phyloP scores from a whole-genome alignment of 1,284 basidiomycete genomes.

The Marasmius oreades region DNA sequence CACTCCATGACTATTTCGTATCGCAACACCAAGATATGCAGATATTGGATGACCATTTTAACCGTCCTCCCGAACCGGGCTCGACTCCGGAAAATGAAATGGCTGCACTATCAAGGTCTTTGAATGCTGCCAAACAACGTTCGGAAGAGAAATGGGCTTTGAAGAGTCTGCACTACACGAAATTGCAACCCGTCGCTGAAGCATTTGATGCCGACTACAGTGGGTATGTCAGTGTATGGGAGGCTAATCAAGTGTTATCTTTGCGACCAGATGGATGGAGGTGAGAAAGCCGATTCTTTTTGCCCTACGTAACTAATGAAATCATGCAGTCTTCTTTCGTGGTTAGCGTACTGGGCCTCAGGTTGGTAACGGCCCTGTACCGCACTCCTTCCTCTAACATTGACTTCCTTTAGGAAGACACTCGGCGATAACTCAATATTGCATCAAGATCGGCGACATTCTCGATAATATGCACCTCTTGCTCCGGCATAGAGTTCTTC shows the following conservation, averaged over 20 bases:
- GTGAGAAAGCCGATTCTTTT: background rate
- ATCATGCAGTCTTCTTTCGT: conserved; percentile 9
- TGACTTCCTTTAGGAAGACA: conserved; percentile 6
- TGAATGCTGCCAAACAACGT: conserved; percentile 4
- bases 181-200: conserved; percentile 7
- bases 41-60: conserved; percentile 4
- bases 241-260: conserved; percentile 9
- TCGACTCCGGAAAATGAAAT: conserved; percentile 3
- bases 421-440: conserved; percentile 9
- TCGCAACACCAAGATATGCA: conserved; percentile 5
- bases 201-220: conserved; percentile 13
- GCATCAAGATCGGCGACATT: conserved; percentile 7
- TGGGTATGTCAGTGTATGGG: conserved; percentile 13
- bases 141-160: conserved; percentile 14
- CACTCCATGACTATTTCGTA: conserved; percentile 11
- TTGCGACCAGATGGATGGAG: conserved; percentile 10
- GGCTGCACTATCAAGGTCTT: background rate
- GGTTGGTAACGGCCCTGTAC: too few species aligned
- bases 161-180: conserved; percentile 8
- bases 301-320: background rate
- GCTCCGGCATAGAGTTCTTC: conserved; percentile 1
- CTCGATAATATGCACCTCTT: conserved; percentile 4
- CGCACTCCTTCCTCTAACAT: background rate
- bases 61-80: background rate
- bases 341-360: conserved; percentile 15